These are phyloP conservation scores for Citrus australasica DNA, from an alignment of 345 rosid species.

Conservation along the genomic window DNA sequence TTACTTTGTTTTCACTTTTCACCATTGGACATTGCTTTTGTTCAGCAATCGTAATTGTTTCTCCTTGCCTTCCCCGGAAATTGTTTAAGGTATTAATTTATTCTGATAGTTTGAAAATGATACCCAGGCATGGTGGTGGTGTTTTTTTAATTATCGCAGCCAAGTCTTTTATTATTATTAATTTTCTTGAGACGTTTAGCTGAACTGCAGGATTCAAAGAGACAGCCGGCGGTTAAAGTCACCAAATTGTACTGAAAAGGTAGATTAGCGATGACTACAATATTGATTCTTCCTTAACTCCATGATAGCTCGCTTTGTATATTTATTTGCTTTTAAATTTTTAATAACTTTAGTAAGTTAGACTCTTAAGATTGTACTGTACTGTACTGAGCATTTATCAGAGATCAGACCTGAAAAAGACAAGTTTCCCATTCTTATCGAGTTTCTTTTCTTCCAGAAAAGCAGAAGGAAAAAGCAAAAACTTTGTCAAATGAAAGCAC, in stretches of 20 bases:
- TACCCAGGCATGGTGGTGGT: too few species aligned
- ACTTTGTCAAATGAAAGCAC: background rate
- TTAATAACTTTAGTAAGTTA: background rate
- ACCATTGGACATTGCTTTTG: too few species aligned
- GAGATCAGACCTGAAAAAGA: background rate
- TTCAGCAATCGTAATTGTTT: background rate
- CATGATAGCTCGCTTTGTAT: background rate
- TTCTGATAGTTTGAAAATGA: background rate
- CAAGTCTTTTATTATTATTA: too few species aligned
- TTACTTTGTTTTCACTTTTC: background rate
- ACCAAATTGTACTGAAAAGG: background rate
- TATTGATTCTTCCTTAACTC: background rate
- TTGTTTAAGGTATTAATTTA: background rate
- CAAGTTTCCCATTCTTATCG: background rate
- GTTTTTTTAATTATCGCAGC: background rate
- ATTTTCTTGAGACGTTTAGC: background rate
- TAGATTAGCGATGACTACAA: background rate
- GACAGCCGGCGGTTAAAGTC: background rate
- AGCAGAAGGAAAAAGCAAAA: background rate
- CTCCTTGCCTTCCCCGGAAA: background rate
- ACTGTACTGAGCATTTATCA: background rate
- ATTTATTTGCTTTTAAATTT: background rate
- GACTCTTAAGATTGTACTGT: background rate
- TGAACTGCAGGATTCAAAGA: slow-evolving; percentile 7
- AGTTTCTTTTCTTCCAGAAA: slow-evolving; percentile 4